Percentiles rank a stretch among this genome's conserved stretches.
These are phyloP conservation scores for Rhodotorula sp. DNA, from an alignment of 1,284 basidiomycete genomes.

Conservation along the genomic window DNA sequence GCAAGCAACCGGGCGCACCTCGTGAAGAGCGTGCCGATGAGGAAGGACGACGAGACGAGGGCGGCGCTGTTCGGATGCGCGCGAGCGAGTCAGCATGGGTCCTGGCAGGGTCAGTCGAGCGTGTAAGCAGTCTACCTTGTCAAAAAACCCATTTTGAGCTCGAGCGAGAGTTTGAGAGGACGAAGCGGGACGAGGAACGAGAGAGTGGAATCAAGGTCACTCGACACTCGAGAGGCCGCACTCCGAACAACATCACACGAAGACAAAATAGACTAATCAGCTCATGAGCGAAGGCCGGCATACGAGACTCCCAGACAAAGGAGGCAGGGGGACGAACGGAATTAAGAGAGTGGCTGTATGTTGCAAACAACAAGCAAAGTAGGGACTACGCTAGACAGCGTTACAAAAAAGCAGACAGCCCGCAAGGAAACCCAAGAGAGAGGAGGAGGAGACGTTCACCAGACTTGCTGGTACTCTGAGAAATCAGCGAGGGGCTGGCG, in stretches of 20 bases:
- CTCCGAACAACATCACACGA: too few species aligned
- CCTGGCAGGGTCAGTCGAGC: background rate
- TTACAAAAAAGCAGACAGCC: too few species aligned
- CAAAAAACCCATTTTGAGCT: constrained; percentile 11
- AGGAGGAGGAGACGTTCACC: background rate
- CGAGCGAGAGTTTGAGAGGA: background rate
- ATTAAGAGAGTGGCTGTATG: background rate
- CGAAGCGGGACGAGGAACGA: background rate
- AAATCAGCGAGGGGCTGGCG: background rate
- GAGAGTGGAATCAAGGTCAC: too few species aligned
- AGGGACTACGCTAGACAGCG: too few species aligned
- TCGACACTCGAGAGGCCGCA: too few species aligned
- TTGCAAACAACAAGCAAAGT: too few species aligned
- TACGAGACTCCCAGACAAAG: too few species aligned
- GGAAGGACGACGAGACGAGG: constrained; percentile 28
- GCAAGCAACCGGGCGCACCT: constrained; percentile 2
- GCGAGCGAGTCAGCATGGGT: too few species aligned
- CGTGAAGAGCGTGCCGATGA: constrained; percentile 38
- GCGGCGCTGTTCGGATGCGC: constrained; percentile 13
- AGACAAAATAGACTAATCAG: too few species aligned
- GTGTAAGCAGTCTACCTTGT: background rate
- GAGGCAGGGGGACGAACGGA: background rate
- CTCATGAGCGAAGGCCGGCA: too few species aligned
- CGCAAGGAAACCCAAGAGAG: background rate
- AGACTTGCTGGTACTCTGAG: background rate